Base-by-base conservation (phyloP, 495 filamentous ascomycete species). In the Pseudevernia furfuracea region DNA sequence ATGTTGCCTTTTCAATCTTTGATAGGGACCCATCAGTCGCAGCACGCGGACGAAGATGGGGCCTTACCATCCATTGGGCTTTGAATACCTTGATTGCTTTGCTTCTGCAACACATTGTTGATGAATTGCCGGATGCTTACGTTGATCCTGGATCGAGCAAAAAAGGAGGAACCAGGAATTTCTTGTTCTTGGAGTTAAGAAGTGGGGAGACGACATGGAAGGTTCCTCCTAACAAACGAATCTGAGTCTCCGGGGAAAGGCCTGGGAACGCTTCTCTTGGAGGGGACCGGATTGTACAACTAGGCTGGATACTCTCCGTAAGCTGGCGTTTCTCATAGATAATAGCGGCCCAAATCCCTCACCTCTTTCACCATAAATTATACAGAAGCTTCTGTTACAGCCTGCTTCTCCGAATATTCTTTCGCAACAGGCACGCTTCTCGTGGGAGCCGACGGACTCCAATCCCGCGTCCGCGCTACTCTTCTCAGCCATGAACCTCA, bases 31-130 rank as follows among this genome's bases (percentile, higher is more conserved):
- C 71, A 4, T 67, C 72, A 14, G 67, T 77, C 30, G 69, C 73
- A 17, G 71, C 76, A 17, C 77, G 84, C 7, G 74, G 69, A 9
- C 76, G 76, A 37, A 84, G 85, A 46, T 87, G 83, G 83, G 83
- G 80, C 7, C 72, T 87, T 15, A 85, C 85, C 0, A 75, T 87
- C 60, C 82, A 86, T 70, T 85, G 81, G 81, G 77, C 78, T 37
- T 73, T 85, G 15, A 74, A 79, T 15, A 77, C 77, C 5, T 72
- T 86, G 60, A 72, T 78, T 14, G 66, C 75, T 15, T 68, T 85
- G 12, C 74, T 86, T 9, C 83, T 82, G 0, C 72, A 79, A 4
- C 67, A 79, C n/a, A 62, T 84, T 32, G 67, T 81, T 19, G 65
- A 65, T 5, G 75, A 74, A 0, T 73, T 86, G 17, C 78, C 80